These are phyloP conservation scores for Apiospora malaysiana DNA, from an alignment of 2,329 filamentous ascomycete species.

Conservation along the genomic window DNA sequence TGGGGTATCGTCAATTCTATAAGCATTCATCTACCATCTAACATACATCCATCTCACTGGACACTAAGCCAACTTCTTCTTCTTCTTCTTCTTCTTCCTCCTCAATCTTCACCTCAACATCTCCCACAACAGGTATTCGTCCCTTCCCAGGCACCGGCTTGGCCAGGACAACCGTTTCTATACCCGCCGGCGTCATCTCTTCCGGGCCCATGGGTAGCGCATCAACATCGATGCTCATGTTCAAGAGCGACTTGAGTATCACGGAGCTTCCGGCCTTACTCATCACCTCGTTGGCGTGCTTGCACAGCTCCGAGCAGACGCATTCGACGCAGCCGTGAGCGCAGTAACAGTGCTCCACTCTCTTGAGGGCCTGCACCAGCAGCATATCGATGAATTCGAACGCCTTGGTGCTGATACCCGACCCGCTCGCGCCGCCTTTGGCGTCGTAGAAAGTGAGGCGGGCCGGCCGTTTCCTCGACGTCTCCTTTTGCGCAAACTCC, in stretches of 20 bases:
- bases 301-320: slow-evolving; percentile 83
- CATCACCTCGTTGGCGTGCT: slow-evolving; percentile 89
- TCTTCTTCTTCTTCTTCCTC: slow-evolving; percentile 27
- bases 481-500: slow-evolving; percentile 77
- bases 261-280: slow-evolving; percentile 88
- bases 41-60: background rate
- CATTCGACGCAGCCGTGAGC: slow-evolving; percentile 87
- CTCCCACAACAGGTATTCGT: slow-evolving; percentile 30
- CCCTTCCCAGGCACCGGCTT: slow-evolving; percentile 62
- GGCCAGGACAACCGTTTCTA: slow-evolving; percentile 84
- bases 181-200: slow-evolving; percentile 68
- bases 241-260: slow-evolving; percentile 77
- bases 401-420: slow-evolving; percentile 87
- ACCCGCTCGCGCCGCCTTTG: slow-evolving; percentile 83
- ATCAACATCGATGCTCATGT: slow-evolving; percentile 80
- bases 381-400: slow-evolving; percentile 90
- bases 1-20: background rate
- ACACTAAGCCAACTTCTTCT: background rate
- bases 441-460: slow-evolving; percentile 93
- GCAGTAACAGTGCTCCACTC: slow-evolving; percentile 80
- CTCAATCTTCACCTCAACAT: slow-evolving; percentile 34
- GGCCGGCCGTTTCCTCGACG: slow-evolving; percentile 80
- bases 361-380: slow-evolving; percentile 74
- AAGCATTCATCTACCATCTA: background rate
- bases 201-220: slow-evolving; percentile 86